Evolutionary conservation across 495 filamentous ascomycete genomes (phyloP), one percentile per base, ranked within the genome.

Genomic region (Choiromyces venosus): DNA sequence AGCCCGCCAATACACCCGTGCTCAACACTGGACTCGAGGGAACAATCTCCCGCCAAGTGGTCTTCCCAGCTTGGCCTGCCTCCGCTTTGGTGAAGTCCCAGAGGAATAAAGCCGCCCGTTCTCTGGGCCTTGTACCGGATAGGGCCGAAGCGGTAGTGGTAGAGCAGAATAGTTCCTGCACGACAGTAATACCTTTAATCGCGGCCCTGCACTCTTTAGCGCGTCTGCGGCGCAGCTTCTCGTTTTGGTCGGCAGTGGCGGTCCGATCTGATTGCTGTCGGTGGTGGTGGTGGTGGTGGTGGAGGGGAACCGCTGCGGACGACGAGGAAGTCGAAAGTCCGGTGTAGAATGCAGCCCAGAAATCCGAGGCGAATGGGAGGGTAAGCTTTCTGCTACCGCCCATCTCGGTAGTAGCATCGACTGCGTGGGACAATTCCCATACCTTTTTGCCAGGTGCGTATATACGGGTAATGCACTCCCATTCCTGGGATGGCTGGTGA

Each of bases 71-170:
- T 19, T 44, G 39, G 14, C 78, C 71, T 5, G 73, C 33, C 39
- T 77, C 74, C 8, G 78, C 77, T 73, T 80, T 80, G n/a, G 72
- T 76, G 71, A 81, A 81, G 71, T 81, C 79, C 79, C 79, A 81
- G 36, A 81, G 71, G 37, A 81, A 78, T 36, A 81, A 71, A 37
- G 79, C 79, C 36, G 71, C 73, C 25, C 73, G 77, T 52, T 75
- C 67, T 37, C 70, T 74, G 37, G 46, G 39, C 35, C 79, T 73
- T 73, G 71, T 35, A 18, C 38, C 64, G n/a, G 71, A 70, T 61
- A 81, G 69, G 70, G 75, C 72, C 33, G 52, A 61, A 61, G 52
- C 1, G 25, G 52, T 16, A 16, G 25, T 33, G 44, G 46, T 33
- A 16, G 52, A 33, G 33, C 52, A 33, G 66, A 78, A 78, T 35